Evolutionary conservation across 2,329 filamentous ascomycete species (phyloP), one percentile per base, ranked within the genome.

Genomic region (Torrubiellomyces zombiae): DNA sequence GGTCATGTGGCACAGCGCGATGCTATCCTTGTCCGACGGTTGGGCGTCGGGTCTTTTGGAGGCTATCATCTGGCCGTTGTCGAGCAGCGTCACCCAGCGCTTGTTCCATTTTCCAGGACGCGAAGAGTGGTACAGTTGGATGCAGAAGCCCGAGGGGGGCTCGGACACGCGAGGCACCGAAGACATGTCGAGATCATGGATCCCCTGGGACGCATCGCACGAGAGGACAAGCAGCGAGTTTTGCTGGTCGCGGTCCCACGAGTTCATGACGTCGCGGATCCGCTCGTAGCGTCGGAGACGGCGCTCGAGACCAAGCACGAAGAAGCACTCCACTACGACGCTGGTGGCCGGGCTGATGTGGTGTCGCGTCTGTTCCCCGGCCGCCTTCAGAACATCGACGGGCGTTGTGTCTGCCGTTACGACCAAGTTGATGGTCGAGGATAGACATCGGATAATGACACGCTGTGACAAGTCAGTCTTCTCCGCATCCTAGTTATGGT

Each of bases 91-190:
- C 25, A 94, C 58, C 48, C 67, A 82, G 19, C 80, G 71, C 51
- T 93, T 93, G 37, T 72, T 74, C 89, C 86, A 95, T 45, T 82
- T 89, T 10, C 80, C 78, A 0, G 75, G 73, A 23, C 71, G 74
- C 21, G 82, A 76, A 1, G 79, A 89, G 49, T 92, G 75, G 39
- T 86, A 75, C 35, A 95, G 58, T 28, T 75, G 64, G 28, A 85
- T 66, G 9, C 68, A 67, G 29, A 73, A 67, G 20, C 76, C 76
- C 1, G 52, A 46, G 0, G 82, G 81, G 21, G 71, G 60, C 13
- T 69, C 57, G n/a, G 50, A 41, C 1, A 50, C 52, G 14, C 56
- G 55, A 2, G 76, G 67, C 4, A 78, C 79, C 4, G 64, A 63
- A 9, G 63, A 57, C 4, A 75, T 52, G 14, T 79, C 71, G 6